A percentile compares a stretch with the other conserved stretches of the same genome.
These are phyloP conservation scores for Macrocybe gigantea DNA, from an alignment of 768 basidiomycete species.

Conservation along the genomic window DNA sequence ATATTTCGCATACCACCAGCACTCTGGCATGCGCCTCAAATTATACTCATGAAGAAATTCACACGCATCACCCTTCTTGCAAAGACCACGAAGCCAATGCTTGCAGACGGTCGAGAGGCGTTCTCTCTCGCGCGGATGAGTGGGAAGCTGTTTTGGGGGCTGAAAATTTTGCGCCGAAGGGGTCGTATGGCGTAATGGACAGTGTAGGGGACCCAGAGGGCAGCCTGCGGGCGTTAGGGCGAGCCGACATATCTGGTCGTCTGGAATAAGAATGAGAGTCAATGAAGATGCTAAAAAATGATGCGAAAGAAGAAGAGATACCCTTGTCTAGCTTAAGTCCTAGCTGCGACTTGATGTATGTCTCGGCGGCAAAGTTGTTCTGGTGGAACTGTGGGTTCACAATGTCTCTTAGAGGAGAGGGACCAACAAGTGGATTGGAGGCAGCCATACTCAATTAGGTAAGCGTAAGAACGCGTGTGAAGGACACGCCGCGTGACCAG, in stretches of 20 bases:
- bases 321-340: conserved; percentile 92
- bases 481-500: not conserved
- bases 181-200: conserved; percentile 86
- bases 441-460: conserved; percentile 24
- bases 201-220: conserved; percentile 87
- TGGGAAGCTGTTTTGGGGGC: conserved; percentile 75
- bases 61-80: conserved; percentile 97
- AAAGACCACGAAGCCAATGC: conserved; percentile 96
- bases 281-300: not conserved
- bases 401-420: conserved; percentile 59
- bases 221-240: conserved; percentile 78
- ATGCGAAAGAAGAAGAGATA: conserved; percentile 20
- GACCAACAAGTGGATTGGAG: conserved; percentile 48
- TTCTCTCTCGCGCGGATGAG: conserved; percentile 79
- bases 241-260: conserved; percentile 90
- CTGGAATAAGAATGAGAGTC: conserved; percentile 31
- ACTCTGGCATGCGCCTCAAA: conserved; percentile 95
- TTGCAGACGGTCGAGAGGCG: conserved; percentile 93
- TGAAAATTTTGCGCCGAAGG: conserved; percentile 89
- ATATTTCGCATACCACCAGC: conserved; percentile 98
- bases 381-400: conserved; percentile 92
- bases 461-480: not conserved
- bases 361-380: conserved; percentile 80
- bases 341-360: conserved; percentile 75
- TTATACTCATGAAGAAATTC: conserved; percentile 99